Evolutionary conservation across 768 basidiomycete species (phyloP).

Genomic region (Rhodotorula toruloides): DNA sequence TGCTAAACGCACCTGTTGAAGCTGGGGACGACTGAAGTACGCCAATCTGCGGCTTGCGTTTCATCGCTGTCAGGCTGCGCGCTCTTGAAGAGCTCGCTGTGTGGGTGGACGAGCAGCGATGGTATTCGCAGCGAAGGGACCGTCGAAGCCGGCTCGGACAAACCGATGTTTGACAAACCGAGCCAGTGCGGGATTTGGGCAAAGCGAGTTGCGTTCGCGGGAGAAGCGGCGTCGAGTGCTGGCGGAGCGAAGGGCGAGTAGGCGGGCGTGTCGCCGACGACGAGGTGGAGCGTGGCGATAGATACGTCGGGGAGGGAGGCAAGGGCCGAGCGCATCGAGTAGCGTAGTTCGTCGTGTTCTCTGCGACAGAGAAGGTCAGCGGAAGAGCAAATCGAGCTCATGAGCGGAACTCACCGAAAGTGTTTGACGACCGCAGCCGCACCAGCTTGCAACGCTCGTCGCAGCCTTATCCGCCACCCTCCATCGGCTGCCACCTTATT

Average conservation of each 20-base stretch:
- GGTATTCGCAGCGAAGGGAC: too few relatives aligned
- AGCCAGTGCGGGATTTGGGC: slow-evolving; percentile 52
- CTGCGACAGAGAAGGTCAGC: slow-evolving; percentile 7
- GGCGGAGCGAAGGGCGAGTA: not conserved
- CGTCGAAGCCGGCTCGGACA: not conserved
- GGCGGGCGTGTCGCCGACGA: slow-evolving; percentile 35
- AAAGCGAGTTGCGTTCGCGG: not conserved
- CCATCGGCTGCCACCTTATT: not conserved
- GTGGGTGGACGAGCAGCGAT: slow-evolving; percentile 12
- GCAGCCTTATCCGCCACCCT: too few relatives aligned
- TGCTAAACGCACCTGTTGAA: slow-evolving; percentile 37
- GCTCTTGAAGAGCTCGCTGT: slow-evolving; percentile 15
- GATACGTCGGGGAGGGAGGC: slow-evolving; percentile 6
- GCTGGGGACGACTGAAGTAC: slow-evolving; percentile 20
- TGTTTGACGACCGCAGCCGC: slow-evolving; percentile 2
- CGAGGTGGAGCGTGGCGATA: slow-evolving; percentile 31
- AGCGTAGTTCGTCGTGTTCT: slow-evolving; percentile 43
- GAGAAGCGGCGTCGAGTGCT: not conserved
- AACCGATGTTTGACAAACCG: slow-evolving; percentile 1
- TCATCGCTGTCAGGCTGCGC: not conserved
- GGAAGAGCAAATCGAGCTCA: too few relatives aligned
- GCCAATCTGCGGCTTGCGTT: slow-evolving; percentile 15
- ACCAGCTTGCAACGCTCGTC: not conserved
- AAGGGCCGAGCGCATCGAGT: slow-evolving; percentile 41
- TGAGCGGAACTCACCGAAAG: slow-evolving; percentile 16